Conservation (phyloP, 148 eudicot species). For the Dysphania ambrosioides region DNA sequence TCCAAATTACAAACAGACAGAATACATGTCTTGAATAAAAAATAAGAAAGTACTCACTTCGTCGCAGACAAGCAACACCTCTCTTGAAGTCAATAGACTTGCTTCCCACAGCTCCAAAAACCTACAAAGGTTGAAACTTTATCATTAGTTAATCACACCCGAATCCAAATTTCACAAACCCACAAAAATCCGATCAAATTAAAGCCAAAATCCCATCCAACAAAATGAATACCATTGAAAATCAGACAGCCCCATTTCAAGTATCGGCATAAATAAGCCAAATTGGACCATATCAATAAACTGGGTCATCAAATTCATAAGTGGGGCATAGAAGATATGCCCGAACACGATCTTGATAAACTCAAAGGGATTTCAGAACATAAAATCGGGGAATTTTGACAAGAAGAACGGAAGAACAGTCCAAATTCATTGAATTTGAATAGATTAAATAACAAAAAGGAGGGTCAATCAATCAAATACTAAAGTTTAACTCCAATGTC, state of each 20-base stretch:
- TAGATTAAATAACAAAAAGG: neutral
- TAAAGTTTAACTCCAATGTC: constrained; percentile 2
- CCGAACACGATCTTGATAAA: constrained; percentile 2
- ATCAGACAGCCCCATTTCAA: constrained; percentile 13
- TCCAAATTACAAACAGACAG: neutral
- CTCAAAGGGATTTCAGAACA: neutral
- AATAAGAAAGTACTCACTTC: constrained; percentile 13
- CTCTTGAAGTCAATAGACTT: neutral
- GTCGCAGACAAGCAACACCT: neutral
- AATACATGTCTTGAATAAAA: neutral
- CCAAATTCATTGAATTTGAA: constrained; percentile 18
- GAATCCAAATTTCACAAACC: constrained; percentile 27
- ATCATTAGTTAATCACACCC: constrained; percentile 13
- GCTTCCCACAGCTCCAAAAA: constrained; percentile 20
- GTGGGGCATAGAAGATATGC: constrained; percentile 20
- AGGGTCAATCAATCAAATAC: constrained; percentile 1
- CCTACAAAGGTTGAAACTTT: constrained; percentile 9
- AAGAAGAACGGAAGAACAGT: constrained; percentile 6
- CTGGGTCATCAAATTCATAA: constrained; percentile 19
- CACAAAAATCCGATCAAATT: constrained; percentile 7
- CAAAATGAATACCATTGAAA: constrained; percentile 8
- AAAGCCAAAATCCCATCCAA: constrained; percentile 12
- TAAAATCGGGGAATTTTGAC: neutral
- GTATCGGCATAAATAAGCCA: neutral
- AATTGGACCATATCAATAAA: constrained; percentile 30